Evolutionary conservation across 371 early-diverging fungal species (phyloP), one percentile per base, ranked within the genome.

Genomic region (Umbelopsis sp.): DNA sequence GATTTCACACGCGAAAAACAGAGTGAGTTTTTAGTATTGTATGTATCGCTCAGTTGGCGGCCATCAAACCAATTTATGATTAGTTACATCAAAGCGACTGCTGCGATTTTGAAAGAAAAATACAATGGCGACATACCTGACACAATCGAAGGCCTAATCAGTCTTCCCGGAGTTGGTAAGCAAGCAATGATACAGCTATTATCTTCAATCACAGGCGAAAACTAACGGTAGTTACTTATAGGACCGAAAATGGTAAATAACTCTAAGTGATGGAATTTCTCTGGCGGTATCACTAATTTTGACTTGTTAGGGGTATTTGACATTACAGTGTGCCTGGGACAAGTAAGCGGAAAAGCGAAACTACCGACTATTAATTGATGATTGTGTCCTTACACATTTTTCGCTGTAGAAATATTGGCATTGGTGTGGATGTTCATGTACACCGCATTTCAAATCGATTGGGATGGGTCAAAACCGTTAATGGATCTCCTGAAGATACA

Each of bases 381-480:
- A 10, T 41, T 12, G 2, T 41, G 41, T 10, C 12, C 41, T 41
- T 12, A 41, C 12, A 12, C 2, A 12, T 41, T 12, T 41, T 10
- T 12, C 41, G 1, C 12, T 66, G 44, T 69, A 92, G 85, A 65
- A 93, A 91, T 70, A 74, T 85, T 14, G 99, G 99, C 2, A 98
- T 99, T 77, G 97, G 98, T 12, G 99, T 99, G n/a, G 99, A 99
- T 80, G 93, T 94, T 0, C 99, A 99, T 80, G 99, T 99, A 11
- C 96, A 98, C 80, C 89, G 99, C 44, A 99, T 99, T 44, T 71
- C 89, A 25, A 95, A 98, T 68, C 87, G 97, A 16, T 80, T 99
- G 29, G 94, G 95, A 3, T 96, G 99, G 94, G 90, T 91, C 16
- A 83, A 87, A 38, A 90, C 92, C 29, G 80, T 81, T 57, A 89